phyloP scores from a whole-genome alignment of 768 basidiomycete genomes.

The Brasilioporus rufonigricans region DNA sequence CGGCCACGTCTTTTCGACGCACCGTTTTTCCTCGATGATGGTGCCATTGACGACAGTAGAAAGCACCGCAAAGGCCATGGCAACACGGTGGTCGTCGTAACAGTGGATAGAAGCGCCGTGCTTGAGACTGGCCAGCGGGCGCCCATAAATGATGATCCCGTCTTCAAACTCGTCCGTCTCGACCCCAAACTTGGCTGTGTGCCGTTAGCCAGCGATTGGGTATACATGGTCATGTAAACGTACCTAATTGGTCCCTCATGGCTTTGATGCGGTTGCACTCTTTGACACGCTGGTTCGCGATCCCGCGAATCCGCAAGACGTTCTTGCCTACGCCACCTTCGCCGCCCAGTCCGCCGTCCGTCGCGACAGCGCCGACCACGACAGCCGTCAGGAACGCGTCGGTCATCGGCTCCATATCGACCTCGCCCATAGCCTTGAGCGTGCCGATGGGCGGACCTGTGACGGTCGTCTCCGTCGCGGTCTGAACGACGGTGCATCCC shows the following conservation, averaged over 20 bases:
- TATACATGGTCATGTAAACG: slow-evolving; percentile 14
- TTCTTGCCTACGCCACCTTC: slow-evolving; percentile 29
- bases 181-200: slow-evolving; percentile 88
- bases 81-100: slow-evolving; percentile 98
- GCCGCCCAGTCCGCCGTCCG: slow-evolving; percentile 47
- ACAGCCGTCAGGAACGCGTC: slow-evolving; percentile 95
- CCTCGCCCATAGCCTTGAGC: slow-evolving; percentile 55
- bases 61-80: slow-evolving; percentile 96
- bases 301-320: slow-evolving; percentile 84
- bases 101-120: slow-evolving; percentile 83
- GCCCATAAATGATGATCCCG: slow-evolving; percentile 87
- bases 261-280: slow-evolving; percentile 97
- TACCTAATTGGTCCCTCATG: slow-evolving; percentile 94
- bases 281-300: slow-evolving; percentile 97
- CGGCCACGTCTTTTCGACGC: slow-evolving; percentile 99
- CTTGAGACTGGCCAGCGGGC: slow-evolving; percentile 58
- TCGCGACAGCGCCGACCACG: slow-evolving; percentile 84
- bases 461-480: slow-evolving; percentile 85
- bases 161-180: slow-evolving; percentile 90
- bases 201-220: not conserved
- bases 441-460: slow-evolving; percentile 86
- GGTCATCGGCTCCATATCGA: slow-evolving; percentile 99
- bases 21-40: slow-evolving; percentile 91
- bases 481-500: slow-evolving; percentile 92
- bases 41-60: slow-evolving; percentile 71